A percentile compares a stretch with the other conserved stretches of the same genome.
Evolutionary conservation across 164 flowering plant species (phyloP).

Genomic region (Stephania cephalantha): DNA sequence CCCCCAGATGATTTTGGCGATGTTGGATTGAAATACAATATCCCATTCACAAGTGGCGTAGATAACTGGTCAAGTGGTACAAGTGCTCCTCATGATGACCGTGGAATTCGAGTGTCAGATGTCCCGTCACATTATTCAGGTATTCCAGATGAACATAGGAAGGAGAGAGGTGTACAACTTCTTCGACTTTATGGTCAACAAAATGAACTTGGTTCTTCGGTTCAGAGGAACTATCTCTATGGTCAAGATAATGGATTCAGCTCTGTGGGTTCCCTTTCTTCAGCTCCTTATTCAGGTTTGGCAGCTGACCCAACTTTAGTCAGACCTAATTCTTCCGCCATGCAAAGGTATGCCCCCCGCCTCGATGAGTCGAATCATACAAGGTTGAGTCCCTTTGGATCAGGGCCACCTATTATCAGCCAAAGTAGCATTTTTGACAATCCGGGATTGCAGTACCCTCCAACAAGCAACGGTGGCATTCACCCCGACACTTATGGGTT

Average conservation of each 20-base stretch:
- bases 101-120: not conserved
- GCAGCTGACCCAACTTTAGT: not conserved
- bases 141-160: not conserved
- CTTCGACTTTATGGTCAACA: slow-evolving; percentile 1
- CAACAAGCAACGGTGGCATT: not conserved
- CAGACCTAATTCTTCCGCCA: not conserved
- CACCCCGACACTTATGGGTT: not conserved
- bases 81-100: not conserved
- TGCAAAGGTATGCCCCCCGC: slow-evolving; percentile 2
- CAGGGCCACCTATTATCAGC: not conserved
- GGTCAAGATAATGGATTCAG: slow-evolving; percentile 1
- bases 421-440: not conserved
- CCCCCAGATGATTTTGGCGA: not conserved
- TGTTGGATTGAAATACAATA: not conserved
- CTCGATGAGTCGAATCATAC: slow-evolving; percentile 1
- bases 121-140: not conserved
- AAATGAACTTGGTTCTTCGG: not conserved
- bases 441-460: not conserved
- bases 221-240: not conserved
- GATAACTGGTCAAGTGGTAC: not conserved
- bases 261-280: not conserved
- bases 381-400: not conserved
- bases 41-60: not conserved
- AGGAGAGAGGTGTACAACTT: not conserved
- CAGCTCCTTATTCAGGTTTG: not conserved